Evolutionary conservation across 2,329 filamentous ascomycete genomes (phyloP), one percentile per base, ranked within the genome.

Genomic region (Fusarium haematococcum): DNA sequence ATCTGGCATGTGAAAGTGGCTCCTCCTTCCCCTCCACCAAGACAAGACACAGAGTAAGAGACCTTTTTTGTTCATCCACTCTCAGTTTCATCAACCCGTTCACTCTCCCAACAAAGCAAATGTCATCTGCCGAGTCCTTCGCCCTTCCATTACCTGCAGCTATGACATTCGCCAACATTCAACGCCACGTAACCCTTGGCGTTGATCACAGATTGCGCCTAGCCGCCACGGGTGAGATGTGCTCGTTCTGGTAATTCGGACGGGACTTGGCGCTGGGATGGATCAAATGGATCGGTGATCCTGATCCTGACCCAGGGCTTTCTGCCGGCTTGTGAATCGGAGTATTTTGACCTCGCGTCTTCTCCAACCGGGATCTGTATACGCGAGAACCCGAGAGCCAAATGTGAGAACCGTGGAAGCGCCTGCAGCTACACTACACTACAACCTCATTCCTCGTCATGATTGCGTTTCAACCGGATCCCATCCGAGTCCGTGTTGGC

Each of bases 1-100:
- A 71, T 75, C 68, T 79, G 74, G 68, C 78, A 80, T 80, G 78
- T 80, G 78, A 80, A 78, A 80, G 77, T 76, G 77, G 71, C 64
- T 60, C 62, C 62, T 59, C 57, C 32, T 32, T 48, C 52, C 35
- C 60, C 67, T 61, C 65, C 68, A 56, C 69, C 65, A 37, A n/a
- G n/a, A 41, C 50, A 48, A 32, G 30, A 39, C 54, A 18, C 6
- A 37, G 14, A 56, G 27, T 13, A 23, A 23, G 32, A 39, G 62
- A 27, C 54, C 50, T 45, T 25, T 75, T 67, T 62, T 65, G 39
- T 63, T 56, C 35, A 45, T 68, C 64, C n/a, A 45, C 57, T 63
- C 35, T 30, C 25, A 52, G 48, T 66, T 66, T 63, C 61, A 56
- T 57, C 65, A 33, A 64, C 39, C 63, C 57, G 58, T 39, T 66